Base-by-base conservation (phyloP, 164 flowering plant genomes). In the Platanus orientalis region DNA sequence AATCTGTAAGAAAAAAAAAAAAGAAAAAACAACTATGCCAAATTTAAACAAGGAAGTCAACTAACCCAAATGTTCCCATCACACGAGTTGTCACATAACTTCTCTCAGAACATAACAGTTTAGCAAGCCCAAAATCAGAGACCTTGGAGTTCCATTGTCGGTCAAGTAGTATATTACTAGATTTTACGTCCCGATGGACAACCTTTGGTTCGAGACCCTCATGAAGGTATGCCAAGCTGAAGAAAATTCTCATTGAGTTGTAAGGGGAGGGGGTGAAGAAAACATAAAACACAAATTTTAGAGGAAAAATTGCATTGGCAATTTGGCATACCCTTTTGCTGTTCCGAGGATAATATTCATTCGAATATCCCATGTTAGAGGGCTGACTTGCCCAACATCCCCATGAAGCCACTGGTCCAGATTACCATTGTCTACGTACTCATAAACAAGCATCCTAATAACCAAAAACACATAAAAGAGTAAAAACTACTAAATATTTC, bases 151-250 rank as follows among this genome's bases (percentile, higher is more conserved):
- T 75, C 98, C 98, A 93, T 20, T 83, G 90, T 21, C 79, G 84
- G 75, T 93, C 98, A 49, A 93, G 81, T 58, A 93, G 75, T 61
- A 90, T 93, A 73, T 93, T 93, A 79, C 95, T 86, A 25, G 97
- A 77, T 77, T 93, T 93, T 53, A 93, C 84, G 67, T 93, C 97
- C 14, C 98, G 81, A 66, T 93, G 98, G 17, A 93, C 95, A 72
- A 93, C 98, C 81, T 90, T 93, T 20, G 98, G 96, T 68, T 93
- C 98, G 54, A 93, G 90, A 65, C 98, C 97, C 77, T 93, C 98
- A 62, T 93, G 98, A 66, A 93, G 96, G 69, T 93, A 93, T 32
- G 96, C 97, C 83, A 93, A 81, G 48, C 98, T 93, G 82, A 49
- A 68, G 32, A 49, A 64, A 49, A 6, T 44, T 54, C 17, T 14